A percentile compares a stretch with the other conserved stretches of the same genome.
These are phyloP conservation scores for Aspergillus baeticus DNA, from an alignment of 495 filamentous ascomycete genomes.

Conservation along the genomic window DNA sequence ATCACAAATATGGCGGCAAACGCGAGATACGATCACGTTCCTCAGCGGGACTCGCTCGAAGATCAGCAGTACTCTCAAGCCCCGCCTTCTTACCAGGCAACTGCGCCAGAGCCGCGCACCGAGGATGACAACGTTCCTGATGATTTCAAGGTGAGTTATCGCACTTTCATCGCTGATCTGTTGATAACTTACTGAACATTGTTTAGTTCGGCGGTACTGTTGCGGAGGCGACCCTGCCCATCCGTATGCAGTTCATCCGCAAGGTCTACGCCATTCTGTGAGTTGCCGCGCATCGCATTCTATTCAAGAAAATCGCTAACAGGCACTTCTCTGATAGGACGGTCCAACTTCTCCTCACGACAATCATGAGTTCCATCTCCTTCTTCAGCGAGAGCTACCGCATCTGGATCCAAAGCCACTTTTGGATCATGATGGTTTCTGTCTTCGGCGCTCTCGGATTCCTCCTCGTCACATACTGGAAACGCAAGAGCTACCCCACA, in stretches of 20 bases:
- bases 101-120: constrained; percentile 55
- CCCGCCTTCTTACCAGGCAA: constrained; percentile 69
- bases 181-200: constrained; percentile 7
- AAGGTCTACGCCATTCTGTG: constrained; percentile 87
- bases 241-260: constrained; percentile 96
- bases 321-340: constrained; percentile 50
- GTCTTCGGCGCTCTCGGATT: constrained; percentile 77
- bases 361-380: constrained; percentile 73
- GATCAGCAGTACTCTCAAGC: constrained; percentile 70
- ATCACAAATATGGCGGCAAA: constrained; percentile 58
- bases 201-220: constrained; percentile 87
- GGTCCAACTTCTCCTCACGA: constrained; percentile 83
- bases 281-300: constrained; percentile 23
- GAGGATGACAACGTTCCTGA: constrained; percentile 92
- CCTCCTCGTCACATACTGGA: constrained; percentile 93
- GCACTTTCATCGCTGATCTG: neutral
- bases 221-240: constrained; percentile 88
- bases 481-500: constrained; percentile 92
- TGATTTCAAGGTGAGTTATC: constrained; percentile 79
- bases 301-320: neutral
- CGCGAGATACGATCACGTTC: constrained; percentile 67
- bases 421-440: constrained; percentile 81
- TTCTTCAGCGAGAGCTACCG: constrained; percentile 83
- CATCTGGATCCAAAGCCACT: constrained; percentile 79
- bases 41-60: constrained; percentile 73